Base-by-base conservation (phyloP, 2,329 filamentous ascomycete genomes). In the Nannizzia gypsea region DNA sequence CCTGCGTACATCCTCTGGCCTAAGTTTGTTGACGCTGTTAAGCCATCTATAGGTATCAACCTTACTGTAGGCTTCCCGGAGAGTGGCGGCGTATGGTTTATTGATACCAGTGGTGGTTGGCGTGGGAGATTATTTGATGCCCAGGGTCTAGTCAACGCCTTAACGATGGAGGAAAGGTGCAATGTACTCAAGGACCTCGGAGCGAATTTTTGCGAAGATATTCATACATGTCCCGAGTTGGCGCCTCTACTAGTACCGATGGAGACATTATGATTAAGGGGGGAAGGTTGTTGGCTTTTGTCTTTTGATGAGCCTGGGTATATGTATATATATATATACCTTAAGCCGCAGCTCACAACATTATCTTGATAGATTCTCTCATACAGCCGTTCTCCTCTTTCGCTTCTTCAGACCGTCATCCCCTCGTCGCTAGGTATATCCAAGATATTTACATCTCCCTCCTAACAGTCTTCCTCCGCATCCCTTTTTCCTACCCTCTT, bases 131-230 rank as follows among this genome's bases (percentile, higher is more conserved):
- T n/a, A n/a, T 20, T 24, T 20, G 5, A 24, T 9, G 6, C 22
- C 11, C 22, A 17, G n/a, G 26, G 9, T 52, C 22, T 52, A 31
- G 5, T 15, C 9, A 52, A 52, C 9, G n/a, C 46, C 3, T 4
- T 52, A 13, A 52, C 46, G 9, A 52, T 52, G 46, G 46, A 52
- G 46, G 46, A 52, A 31, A 52, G 46, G 46, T 52, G 46, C 24
- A 52, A 24, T 3, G 46, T 31, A 3, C 9, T 52, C 22, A 31
- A 52, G n/a, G 26, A 31, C 20, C 46, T 52, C 9, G 46, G 46
- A 17, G 46, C 6, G n/a, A 11, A 24, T 9, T 52, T 52, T 52
- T 52, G 46, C n/a, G 8, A 52, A 31, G 46, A 52, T 52, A 52
- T 52, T 17, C 22, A 24, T 1, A 52, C 20, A 17, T 52, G 46